phyloP scores from a whole-genome alignment of 2,329 filamentous ascomycete species.

The Knoxdaviesia capensis region DNA sequence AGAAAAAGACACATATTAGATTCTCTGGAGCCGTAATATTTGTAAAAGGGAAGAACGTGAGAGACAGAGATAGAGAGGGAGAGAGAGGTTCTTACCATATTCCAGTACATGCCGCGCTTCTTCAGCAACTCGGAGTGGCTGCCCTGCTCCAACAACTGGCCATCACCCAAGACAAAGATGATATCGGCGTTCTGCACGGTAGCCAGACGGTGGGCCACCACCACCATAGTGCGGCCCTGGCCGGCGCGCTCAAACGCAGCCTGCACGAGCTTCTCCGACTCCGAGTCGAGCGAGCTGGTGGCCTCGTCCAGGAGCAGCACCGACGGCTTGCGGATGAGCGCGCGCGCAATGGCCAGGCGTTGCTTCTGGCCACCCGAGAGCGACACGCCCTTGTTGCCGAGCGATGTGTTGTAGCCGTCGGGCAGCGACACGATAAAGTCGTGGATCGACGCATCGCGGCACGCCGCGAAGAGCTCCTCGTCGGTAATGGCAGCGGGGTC shows the following conservation, averaged over 20 bases:
- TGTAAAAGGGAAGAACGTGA: background rate
- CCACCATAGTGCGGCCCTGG: slow-evolving; percentile 16
- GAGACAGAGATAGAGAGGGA: slow-evolving; percentile 39
- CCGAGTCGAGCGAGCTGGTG: slow-evolving; percentile 41
- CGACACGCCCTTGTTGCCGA: slow-evolving; percentile 42
- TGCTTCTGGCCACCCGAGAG: slow-evolving; percentile 48
- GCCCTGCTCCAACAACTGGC: slow-evolving; percentile 19
- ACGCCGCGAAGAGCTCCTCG: slow-evolving; percentile 2
- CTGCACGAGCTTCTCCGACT: slow-evolving; percentile 33
- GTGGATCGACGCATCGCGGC: slow-evolving; percentile 44
- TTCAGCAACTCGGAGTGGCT: slow-evolving; percentile 31
- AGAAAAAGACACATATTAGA: background rate
- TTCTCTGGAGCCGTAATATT: background rate
- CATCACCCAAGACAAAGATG: slow-evolving; percentile 22
- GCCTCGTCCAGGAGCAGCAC: slow-evolving; percentile 50
- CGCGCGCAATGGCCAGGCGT: slow-evolving; percentile 43
- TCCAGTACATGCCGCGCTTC: slow-evolving; percentile 26
- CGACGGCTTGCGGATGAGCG: slow-evolving; percentile 36
- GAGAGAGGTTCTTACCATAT: slow-evolving; percentile 32
- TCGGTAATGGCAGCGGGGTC: slow-evolving; percentile 10
- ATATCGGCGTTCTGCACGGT: slow-evolving; percentile 21
- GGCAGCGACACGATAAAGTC: slow-evolving; percentile 59
- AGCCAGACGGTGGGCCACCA: slow-evolving; percentile 19
- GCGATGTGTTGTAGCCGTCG: slow-evolving; percentile 27
- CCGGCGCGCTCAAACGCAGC: slow-evolving; percentile 26